Percentiles rank a stretch among this genome's conserved stretches.
These are phyloP conservation scores for Panus rudis DNA, from an alignment of 768 basidiomycete genomes.

Conservation along the genomic window DNA sequence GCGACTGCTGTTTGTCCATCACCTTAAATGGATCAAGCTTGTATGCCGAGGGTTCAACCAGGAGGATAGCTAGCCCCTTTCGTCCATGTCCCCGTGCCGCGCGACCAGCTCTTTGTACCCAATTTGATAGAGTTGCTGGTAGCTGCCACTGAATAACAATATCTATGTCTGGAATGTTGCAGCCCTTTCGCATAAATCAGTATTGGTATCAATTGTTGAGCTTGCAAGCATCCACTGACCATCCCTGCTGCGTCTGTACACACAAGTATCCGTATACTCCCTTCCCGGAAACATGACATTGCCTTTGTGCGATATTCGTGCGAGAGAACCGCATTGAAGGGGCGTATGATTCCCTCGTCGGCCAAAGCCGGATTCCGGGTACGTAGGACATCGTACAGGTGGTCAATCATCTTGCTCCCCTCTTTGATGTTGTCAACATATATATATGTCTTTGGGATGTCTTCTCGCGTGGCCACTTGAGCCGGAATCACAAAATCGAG, in stretches of 20 bases:
- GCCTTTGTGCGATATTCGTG: slow-evolving; percentile 11
- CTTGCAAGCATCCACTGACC: no score
- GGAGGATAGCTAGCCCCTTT: slow-evolving; percentile 13
- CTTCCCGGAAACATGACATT: slow-evolving; percentile 17
- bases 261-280: slow-evolving; percentile 14
- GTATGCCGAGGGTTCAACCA: slow-evolving; percentile 10
- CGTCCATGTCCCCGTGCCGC: slow-evolving; percentile 8
- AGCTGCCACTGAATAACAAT: slow-evolving; percentile 18
- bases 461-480: neutral
- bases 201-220: no score
- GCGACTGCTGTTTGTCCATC: neutral
- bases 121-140: slow-evolving; percentile 13
- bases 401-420: slow-evolving; percentile 13
- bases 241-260: slow-evolving; percentile 21
- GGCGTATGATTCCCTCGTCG: slow-evolving; percentile 8
- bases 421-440: slow-evolving; percentile 17
- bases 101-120: slow-evolving; percentile 15
- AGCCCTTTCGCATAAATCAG: slow-evolving; percentile 8
- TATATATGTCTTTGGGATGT: slow-evolving; percentile 22
- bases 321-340: slow-evolving; percentile 15
- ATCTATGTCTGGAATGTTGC: slow-evolving; percentile 17
- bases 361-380: no score
- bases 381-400: slow-evolving; percentile 5
- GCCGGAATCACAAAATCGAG: slow-evolving; percentile 20
- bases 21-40: neutral